A percentile compares a stretch with the other conserved stretches of the same genome.
Conservation (phyloP, 2,329 filamentous ascomycete species). For the Clarireedia monteithiana region DNA sequence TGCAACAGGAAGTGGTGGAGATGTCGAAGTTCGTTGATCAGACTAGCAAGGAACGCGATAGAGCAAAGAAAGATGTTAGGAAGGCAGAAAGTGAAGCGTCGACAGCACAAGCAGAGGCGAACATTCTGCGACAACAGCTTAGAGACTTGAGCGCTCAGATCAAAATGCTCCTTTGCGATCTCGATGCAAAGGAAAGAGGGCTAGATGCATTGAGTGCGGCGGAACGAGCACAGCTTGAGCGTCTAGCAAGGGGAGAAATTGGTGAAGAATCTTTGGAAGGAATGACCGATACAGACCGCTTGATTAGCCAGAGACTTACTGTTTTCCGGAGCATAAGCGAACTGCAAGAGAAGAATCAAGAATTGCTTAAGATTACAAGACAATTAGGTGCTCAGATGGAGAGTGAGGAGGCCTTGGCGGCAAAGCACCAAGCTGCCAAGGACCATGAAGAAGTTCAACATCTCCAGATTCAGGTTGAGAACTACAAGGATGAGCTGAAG, state of each 20-base stretch:
- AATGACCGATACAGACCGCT: constrained; percentile 74
- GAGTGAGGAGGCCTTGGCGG: constrained; percentile 72
- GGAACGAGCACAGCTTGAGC: constrained; percentile 68
- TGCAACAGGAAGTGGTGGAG: constrained; percentile 73
- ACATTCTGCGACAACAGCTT: constrained; percentile 77
- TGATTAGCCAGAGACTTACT: constrained; percentile 85
- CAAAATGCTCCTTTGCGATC: constrained; percentile 82
- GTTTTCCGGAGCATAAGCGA: constrained; percentile 81
- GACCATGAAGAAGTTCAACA: constrained; percentile 67
- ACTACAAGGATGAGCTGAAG: constrained; percentile 78
- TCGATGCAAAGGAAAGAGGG: constrained; percentile 75
- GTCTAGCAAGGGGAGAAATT: constrained; percentile 68
- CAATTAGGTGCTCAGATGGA: constrained; percentile 86
- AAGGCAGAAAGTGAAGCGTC: constrained; percentile 69
- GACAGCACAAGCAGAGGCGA: constrained; percentile 57
- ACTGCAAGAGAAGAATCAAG: constrained; percentile 80
- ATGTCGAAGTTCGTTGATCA: constrained; percentile 81
- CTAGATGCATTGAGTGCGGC: constrained; percentile 61
- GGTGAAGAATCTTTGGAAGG: constrained; percentile 63
- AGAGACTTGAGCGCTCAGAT: constrained; percentile 86
- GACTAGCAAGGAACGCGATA: constrained; percentile 72
- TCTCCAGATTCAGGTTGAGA: constrained; percentile 63
- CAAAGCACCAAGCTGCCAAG: constrained; percentile 53
- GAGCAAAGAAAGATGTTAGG: constrained; percentile 67
- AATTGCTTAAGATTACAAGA: constrained; percentile 73